Conservation (phyloP, 352 stramenopile genomes). For the Phytophthora tubulina region DNA sequence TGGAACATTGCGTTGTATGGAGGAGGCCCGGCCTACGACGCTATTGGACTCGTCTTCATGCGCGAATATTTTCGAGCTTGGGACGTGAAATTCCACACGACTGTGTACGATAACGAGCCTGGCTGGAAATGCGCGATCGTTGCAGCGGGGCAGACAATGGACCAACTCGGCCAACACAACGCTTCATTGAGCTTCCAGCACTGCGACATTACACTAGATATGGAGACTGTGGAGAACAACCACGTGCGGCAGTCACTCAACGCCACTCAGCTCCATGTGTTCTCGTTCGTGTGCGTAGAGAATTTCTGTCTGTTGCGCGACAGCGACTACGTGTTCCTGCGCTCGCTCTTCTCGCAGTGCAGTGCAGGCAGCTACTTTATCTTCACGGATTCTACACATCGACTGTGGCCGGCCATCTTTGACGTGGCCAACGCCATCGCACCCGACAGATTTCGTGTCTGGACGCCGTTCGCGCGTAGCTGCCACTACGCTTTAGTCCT, state of each 20-base stretch:
- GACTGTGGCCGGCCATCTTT: slow-evolving; percentile 70
- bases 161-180: slow-evolving; percentile 30
- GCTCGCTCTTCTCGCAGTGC: slow-evolving; percentile 55
- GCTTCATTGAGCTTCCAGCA: slow-evolving; percentile 52
- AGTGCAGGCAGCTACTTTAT: slow-evolving; percentile 57
- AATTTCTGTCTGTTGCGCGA: slow-evolving; percentile 66
- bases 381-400: slow-evolving; percentile 80
- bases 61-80: slow-evolving; percentile 58
- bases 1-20: slow-evolving; percentile 72
- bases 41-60: slow-evolving; percentile 64
- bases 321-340: slow-evolving; percentile 61
- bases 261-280: slow-evolving; percentile 61
- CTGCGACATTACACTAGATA: slow-evolving; percentile 71
- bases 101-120: slow-evolving; percentile 78
- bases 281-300: slow-evolving; percentile 81
- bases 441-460: slow-evolving; percentile 54
- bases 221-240: slow-evolving; percentile 48
- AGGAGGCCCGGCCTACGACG: slow-evolving; percentile 68
- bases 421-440: slow-evolving; percentile 45
- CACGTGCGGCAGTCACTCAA: slow-evolving; percentile 38
- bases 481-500: slow-evolving; percentile 78
- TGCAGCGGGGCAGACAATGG: slow-evolving; percentile 45
- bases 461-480: slow-evolving; percentile 60
- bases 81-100: slow-evolving; percentile 57
- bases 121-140: slow-evolving; percentile 61